Evolutionary conservation across 495 filamentous ascomycete genomes (phyloP), one percentile per base, ranked within the genome.

Genomic region (Talaromyces nanjingensis): DNA sequence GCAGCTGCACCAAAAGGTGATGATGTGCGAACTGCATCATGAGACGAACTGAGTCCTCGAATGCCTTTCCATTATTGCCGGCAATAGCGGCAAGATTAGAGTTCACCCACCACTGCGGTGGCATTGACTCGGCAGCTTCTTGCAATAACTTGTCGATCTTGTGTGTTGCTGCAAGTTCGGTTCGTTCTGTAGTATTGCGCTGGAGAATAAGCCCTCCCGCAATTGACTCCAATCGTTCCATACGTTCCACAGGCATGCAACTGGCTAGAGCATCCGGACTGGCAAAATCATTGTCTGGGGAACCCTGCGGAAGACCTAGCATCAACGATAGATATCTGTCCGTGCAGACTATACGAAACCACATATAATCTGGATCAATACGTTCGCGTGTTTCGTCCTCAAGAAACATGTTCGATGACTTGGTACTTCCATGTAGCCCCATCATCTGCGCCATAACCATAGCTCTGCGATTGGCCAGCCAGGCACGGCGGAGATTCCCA

Each of bases 401-500:
- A 3, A 55, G 29, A 14, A 33, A 33, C 31, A 37, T 33, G 20
- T 16, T 20, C 16, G 29, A 29, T 29, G 53, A 29, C 53, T 27
- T 14, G 53, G 9, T 14, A 49, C 45, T 20, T 56, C 14, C 29
- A 59, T 59, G 56, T 12, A 59, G 31, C 27, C 56, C 56, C 56
- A 59, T 59, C 49, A 65, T 70, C 59, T 63, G 73, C 12, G 70
- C 69, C 11, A 80, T 63, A n/a, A 65, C 69, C 64, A 80, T 76
- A 25, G 80, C 82, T 62, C 80, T 69, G 12, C 81, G 76, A 20
- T 62, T 57, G 6, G 71, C 57, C 11, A 79, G 29, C 78, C 75
- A 81, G 0, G 72, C 68, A 25, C 71, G 66, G 34, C 75, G 78
- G 1, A 83, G 71, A 64, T 81, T 81, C 3, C 80, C 82, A 24